Evolutionary conservation across 768 basidiomycete genomes (phyloP).

Genomic region (Piloderma croceum): DNA sequence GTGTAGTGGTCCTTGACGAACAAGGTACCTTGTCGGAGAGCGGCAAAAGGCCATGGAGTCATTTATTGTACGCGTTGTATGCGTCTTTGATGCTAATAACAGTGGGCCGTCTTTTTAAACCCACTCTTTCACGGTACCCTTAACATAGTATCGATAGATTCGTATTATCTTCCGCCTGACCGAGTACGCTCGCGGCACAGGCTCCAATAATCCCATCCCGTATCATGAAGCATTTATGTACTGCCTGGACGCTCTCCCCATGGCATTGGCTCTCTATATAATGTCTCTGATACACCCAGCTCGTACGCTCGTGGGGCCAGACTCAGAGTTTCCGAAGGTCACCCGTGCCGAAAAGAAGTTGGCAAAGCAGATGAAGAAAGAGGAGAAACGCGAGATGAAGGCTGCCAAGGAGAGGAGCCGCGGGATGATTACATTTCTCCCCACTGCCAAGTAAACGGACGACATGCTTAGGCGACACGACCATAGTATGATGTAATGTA

Average conservation of each 20-base stretch:
- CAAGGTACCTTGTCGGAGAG: too few species aligned
- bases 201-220: constrained; percentile 11
- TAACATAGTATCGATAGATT: too few species aligned
- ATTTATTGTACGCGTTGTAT: constrained; percentile 15
- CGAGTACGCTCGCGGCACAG: constrained; percentile 17
- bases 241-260: constrained; percentile 19
- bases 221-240: constrained; percentile 18
- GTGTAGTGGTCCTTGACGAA: too few species aligned
- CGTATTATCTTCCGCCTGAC: constrained; percentile 21
- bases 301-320: constrained; percentile 16
- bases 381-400: not conserved
- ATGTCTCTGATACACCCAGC: constrained; percentile 18
- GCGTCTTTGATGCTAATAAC: constrained; percentile 17
- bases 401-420: not conserved
- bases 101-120: constrained; percentile 4
- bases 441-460: too few species aligned
- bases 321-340: constrained; percentile 18
- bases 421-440: too few species aligned
- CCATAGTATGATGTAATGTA: too few species aligned
- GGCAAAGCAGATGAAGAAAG: constrained; percentile 1
- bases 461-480: too few species aligned
- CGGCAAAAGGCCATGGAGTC: constrained; percentile 16
- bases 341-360: constrained; percentile 7
- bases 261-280: constrained; percentile 13
- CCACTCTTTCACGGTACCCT: not conserved